A percentile compares a stretch with the other conserved stretches of the same genome.
Conservation (phyloP, 352 stramenopile genomes). For the Phytophthora fragariae region DNA sequence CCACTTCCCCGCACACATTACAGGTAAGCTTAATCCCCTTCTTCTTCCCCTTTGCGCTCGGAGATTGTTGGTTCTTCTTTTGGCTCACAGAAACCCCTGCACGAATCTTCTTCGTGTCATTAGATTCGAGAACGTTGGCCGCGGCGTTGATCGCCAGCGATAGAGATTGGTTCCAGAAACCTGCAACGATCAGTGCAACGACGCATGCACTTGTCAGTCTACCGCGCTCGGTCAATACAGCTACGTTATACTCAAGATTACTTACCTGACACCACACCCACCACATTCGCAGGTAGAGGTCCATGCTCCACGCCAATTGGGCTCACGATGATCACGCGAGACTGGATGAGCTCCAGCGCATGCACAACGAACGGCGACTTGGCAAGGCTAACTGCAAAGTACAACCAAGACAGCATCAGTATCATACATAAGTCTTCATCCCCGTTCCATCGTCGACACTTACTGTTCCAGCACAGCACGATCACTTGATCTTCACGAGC, state of each 20-base stretch:
- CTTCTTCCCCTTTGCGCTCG: conserved; percentile 9
- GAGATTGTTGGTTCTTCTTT: background rate
- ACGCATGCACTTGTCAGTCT: background rate
- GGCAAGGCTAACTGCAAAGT: conserved; percentile 29
- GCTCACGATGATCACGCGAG: conserved; percentile 38
- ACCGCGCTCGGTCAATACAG: background rate
- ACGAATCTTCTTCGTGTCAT: background rate
- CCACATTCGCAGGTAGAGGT: conserved; percentile 38
- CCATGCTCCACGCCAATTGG: conserved; percentile 38
- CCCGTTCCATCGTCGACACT: conserved; percentile 1
- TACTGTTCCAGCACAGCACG: conserved; percentile 50
- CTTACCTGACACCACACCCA: conserved; percentile 39
- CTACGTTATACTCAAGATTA: background rate
- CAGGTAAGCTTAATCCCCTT: conserved; percentile 18
- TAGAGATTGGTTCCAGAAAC: conserved; percentile 39
- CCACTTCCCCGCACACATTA: conserved; percentile 23
- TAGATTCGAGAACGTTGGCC: background rate
- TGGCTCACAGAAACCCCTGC: background rate
- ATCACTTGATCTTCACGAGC: conserved; percentile 33
- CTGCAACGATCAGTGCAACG: conserved; percentile 6
- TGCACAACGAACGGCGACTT: conserved; percentile 38
- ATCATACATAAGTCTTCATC: background rate
- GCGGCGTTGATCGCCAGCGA: conserved; percentile 33
- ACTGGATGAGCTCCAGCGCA: conserved; percentile 33
- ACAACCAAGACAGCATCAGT: conserved; percentile 1